Evolutionary conservation across 2,329 filamentous ascomycete genomes (phyloP), one percentile per base, ranked within the genome.

Genomic region (Xylogone sp.): DNA sequence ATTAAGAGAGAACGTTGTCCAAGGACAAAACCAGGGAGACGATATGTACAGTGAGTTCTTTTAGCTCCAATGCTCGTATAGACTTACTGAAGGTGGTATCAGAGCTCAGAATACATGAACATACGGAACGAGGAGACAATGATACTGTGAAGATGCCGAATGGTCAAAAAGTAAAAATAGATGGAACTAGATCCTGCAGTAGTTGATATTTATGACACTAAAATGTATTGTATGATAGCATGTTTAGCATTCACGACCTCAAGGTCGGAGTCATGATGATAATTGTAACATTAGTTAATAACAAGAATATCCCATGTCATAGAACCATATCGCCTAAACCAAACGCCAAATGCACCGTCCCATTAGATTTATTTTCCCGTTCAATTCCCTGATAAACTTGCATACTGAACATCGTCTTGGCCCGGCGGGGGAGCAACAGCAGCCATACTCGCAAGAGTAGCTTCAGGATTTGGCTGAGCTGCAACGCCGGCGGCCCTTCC

Each of bases 51-150:
- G 87, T 89, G 73, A 52, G 84, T 75, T 31, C 42, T 29, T 3
- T 43, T 24, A 42, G 18, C 16, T 2, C 19, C 45, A 12, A 44
- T 39, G 6, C 24, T 27, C 10, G 46, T 29, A 43, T 13, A 29
- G 4, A 22, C 43, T 18, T 24, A 20, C 50, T 52, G n/a, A 52
- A 42, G 22, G 10, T 5, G n/a, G 16, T 13, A n/a, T 61, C 58
- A 97, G 91, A 87, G 66, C 73, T 97, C 52, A 81, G 86, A 48
- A 97, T 99, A 71, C 94, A 97, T 68, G 81, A 96, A 55, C 75
- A 96, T 58, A 99, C 87, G 24, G 93, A 99, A 70, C 79, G 90
- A 58, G 91, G 94, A 49, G 88, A 97, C 71, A 99, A 99, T 66
- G 91, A 97, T 61, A 89, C 86, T 29, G 83, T 97, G 63, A 95